Evolutionary conservation across 2,329 filamentous ascomycete species (phyloP), one percentile per base, ranked within the genome.

Genomic region (Colletotrichum shisoi): DNA sequence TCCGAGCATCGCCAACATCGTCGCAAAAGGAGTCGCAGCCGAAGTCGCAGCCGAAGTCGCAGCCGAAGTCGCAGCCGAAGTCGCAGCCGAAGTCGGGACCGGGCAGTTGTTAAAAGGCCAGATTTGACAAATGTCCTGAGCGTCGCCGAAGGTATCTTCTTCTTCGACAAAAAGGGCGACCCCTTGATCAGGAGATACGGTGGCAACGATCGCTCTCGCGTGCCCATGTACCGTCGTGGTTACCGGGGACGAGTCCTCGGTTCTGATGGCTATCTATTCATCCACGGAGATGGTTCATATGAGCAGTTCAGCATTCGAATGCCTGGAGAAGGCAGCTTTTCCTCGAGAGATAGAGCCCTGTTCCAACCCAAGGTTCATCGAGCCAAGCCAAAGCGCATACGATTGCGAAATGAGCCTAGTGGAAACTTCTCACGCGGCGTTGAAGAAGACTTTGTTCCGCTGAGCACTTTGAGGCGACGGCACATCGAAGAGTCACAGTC

Each of bases 81-180:
- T 27, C 60, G 54, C 19, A 62, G 62, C 40, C 65, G 37, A 7
- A 66, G 42, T 19, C 31, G 24, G 31, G 65, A 66, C 51, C 45
- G 42, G 17, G 9, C 44, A 5, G 6, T 31, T 11, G 62, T 31
- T 5, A 45, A 48, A 54, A 65, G 56, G 13, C 51, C 53, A 15
- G 45, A 48, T 21, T 31, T 51, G 27, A 7, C 46, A 24, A 45
- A 72, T 57, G 21, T 72, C 70, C 37, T 75, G 48, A 19, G 77
- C 46, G n/a, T 74, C 62, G 58, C 74, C 70, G 75, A 27, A 70
- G 74, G 73, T 45, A 74, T 84, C 3, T 94, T 87, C 75, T 72
- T 87, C 51, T 73, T 91, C 58, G 94, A 98, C 77, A 87, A 82
- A 48, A 88, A 87, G 73, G 94, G 94, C 0, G 94, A 98, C 73